A percentile compares a stretch with the other conserved stretches of the same genome.
These are phyloP conservation scores for Bruguiera gymnorhiza DNA, from an alignment of 345 rosid species.

Conservation along the genomic window DNA sequence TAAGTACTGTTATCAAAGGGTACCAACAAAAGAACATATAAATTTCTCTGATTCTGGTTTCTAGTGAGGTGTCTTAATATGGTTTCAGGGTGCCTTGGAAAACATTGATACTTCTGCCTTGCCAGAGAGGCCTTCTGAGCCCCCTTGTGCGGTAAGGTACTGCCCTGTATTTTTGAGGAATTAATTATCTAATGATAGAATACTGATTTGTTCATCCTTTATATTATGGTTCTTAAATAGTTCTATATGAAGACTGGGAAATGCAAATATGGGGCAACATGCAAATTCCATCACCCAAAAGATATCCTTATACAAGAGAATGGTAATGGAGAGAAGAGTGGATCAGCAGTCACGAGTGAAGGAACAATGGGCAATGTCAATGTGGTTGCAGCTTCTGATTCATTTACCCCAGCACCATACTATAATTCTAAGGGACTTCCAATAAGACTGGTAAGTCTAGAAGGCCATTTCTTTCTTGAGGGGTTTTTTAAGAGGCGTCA, in stretches of 20 bases:
- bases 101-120: slow-evolving; percentile 38
- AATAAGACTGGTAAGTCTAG: slow-evolving; percentile 52
- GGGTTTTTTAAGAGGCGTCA: too few species aligned
- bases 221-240: slow-evolving; percentile 43
- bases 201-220: slow-evolving; percentile 19
- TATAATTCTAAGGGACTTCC: slow-evolving; percentile 94
- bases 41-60: slow-evolving; percentile 7
- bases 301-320: slow-evolving; percentile 61
- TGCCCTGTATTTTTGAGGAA: background rate
- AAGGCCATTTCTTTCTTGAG: too few species aligned
- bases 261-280: slow-evolving; percentile 85
- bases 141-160: slow-evolving; percentile 73
- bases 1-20: slow-evolving; percentile 28
- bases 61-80: slow-evolving; percentile 18
- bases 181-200: background rate
- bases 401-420: slow-evolving; percentile 46
- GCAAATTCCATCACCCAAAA: slow-evolving; percentile 95
- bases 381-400: slow-evolving; percentile 28
- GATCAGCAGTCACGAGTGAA: slow-evolving; percentile 27
- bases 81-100: slow-evolving; percentile 53
- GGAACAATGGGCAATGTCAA: slow-evolving; percentile 30
- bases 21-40: background rate
- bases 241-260: slow-evolving; percentile 84
- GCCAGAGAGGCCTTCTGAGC: slow-evolving; percentile 87
- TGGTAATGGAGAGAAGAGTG: slow-evolving; percentile 38